Evolutionary conservation across 2,329 filamentous ascomycete genomes (phyloP).

Genomic region (Clonostachys sp.): DNA sequence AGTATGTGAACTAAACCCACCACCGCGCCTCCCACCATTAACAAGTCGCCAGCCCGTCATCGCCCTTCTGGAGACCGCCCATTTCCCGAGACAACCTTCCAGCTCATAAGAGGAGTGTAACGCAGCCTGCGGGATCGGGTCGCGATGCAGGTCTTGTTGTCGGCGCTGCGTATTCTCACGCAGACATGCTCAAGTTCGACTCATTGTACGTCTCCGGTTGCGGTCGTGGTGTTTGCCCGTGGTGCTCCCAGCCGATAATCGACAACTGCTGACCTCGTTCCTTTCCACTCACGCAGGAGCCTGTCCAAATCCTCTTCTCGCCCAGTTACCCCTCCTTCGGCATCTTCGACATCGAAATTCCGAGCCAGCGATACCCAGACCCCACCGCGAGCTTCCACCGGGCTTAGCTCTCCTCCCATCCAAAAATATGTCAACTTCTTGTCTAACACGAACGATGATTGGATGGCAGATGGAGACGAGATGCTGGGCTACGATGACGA

Average conservation of each 20-base stretch:
- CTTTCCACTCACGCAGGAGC: slow-evolving; percentile 36
- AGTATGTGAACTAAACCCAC: slow-evolving; percentile 40
- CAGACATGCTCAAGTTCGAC: slow-evolving; percentile 87
- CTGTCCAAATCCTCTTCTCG: slow-evolving; percentile 56
- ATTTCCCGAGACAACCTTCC: slow-evolving; percentile 40
- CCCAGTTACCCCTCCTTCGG: slow-evolving; percentile 72
- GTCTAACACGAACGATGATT: slow-evolving; percentile 77
- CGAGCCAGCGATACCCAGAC: slow-evolving; percentile 48
- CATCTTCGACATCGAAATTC: slow-evolving; percentile 38
- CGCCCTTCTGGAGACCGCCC: slow-evolving; percentile 80
- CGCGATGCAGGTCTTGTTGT: slow-evolving; percentile 73
- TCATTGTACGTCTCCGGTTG: slow-evolving; percentile 53
- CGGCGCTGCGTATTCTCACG: slow-evolving; percentile 93
- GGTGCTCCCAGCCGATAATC: not conserved
- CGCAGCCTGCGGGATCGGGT: slow-evolving; percentile 24
- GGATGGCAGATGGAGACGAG: slow-evolving; percentile 73
- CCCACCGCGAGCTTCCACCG: slow-evolving; percentile 31
- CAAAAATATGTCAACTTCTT: slow-evolving; percentile 78
- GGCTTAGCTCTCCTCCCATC: slow-evolving; percentile 49
- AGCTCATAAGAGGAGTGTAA: slow-evolving; percentile 36
- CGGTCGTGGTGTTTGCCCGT: not conserved
- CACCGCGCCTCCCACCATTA: not conserved
- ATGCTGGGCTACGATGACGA: slow-evolving; percentile 79
- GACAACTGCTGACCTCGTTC: slow-evolving; percentile 5
- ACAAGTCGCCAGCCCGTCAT: slow-evolving; percentile 58